Percentiles rank a stretch among this genome's conserved stretches.
Evolutionary conservation across 352 stramenopile species (phyloP).

Genomic region (Phytophthora ohioensis): DNA sequence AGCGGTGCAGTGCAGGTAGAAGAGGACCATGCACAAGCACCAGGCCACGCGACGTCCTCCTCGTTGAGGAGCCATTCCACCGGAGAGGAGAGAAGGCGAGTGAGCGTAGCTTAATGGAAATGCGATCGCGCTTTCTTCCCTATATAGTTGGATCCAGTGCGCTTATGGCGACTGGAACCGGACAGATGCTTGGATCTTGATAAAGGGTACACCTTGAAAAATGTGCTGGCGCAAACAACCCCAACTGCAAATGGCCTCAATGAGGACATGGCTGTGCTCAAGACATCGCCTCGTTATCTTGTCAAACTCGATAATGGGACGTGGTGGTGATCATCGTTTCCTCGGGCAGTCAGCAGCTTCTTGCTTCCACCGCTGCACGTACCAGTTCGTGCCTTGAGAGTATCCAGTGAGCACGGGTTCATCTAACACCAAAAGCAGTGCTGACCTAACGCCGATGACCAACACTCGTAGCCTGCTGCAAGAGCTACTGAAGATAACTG

Average conservation of each 20-base stretch:
- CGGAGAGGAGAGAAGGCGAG: background rate
- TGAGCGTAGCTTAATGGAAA: background rate
- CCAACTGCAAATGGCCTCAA: too few relatives aligned
- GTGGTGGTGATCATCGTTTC: background rate
- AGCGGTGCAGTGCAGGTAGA: constrained; percentile 8
- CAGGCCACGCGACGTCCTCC: constrained; percentile 3
- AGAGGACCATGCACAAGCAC: constrained; percentile 5
- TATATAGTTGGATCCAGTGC: constrained; percentile 17
- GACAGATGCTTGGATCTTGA: background rate
- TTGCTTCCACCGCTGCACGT: background rate
- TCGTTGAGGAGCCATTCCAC: constrained; percentile 8
- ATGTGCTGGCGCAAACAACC: background rate
- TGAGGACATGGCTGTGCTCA: too few relatives aligned
- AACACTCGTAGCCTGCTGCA: too few relatives aligned
- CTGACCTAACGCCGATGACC: background rate
- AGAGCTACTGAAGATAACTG: background rate
- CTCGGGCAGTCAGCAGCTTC: background rate
- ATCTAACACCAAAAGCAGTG: background rate
- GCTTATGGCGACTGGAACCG: background rate
- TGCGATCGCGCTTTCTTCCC: constrained; percentile 1
- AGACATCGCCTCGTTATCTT: background rate
- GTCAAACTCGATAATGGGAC: background rate
- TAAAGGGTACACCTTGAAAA: constrained; percentile 4
- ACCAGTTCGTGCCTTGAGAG: background rate
- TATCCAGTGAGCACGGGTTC: background rate